phyloP scores from a whole-genome alignment of 176 grass and related monocot genomes.

The Eleusine coracana region DNA sequence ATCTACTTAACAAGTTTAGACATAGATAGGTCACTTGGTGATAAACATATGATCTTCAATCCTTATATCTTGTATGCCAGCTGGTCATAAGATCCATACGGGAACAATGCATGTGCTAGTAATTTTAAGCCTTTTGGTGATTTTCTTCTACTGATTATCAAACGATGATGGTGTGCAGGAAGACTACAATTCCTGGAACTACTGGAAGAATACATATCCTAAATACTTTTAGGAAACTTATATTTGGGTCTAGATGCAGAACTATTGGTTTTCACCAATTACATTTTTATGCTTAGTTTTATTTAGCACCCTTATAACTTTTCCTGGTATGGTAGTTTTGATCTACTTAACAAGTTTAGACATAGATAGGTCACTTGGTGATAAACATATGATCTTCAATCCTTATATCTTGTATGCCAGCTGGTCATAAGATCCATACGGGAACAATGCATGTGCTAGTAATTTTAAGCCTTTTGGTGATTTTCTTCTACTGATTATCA shows the following conservation, averaged over 20 bases:
- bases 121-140: neutral
- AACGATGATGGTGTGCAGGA: conserved; percentile 54
- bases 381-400: neutral
- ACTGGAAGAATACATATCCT: conserved; percentile 53
- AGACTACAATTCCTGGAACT: conserved; percentile 86
- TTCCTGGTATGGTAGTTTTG: neutral
- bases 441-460: neutral
- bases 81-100: neutral
- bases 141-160: conserved; percentile 31
- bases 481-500: conserved; percentile 31
- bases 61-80: neutral
- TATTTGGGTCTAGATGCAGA: too few species aligned
- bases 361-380: neutral
- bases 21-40: neutral
- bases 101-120: neutral
- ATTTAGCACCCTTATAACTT: neutral
- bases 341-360: too few species aligned
- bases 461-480: neutral
- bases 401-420: neutral
- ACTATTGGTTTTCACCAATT: conserved; percentile 10
- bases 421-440: neutral
- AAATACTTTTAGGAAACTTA: neutral
- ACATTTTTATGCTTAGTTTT: conserved; percentile 21
- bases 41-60: neutral
- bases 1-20: too few species aligned